These are phyloP conservation scores for Tarenaya hassleriana DNA, from an alignment of 345 rosid species.

Conservation along the genomic window DNA sequence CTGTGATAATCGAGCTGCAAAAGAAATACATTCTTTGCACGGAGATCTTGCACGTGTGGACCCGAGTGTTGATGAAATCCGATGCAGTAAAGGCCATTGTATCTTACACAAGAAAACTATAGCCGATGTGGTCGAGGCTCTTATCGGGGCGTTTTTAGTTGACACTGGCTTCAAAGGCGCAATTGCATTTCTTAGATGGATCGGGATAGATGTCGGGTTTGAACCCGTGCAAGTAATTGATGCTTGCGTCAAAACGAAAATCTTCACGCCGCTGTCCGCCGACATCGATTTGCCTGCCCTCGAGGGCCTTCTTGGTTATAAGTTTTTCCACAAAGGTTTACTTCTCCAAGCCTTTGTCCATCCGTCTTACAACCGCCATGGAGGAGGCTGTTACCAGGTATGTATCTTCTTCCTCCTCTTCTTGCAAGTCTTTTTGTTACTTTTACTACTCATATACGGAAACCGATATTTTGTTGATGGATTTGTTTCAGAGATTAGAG, in stretches of 20 bases:
- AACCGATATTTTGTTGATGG: slow-evolving; percentile 21
- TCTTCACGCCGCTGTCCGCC: slow-evolving; percentile 47
- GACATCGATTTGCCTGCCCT: slow-evolving; percentile 38
- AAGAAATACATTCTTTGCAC: slow-evolving; percentile 36
- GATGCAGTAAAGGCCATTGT: slow-evolving; percentile 78
- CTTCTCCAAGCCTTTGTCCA: slow-evolving; percentile 83
- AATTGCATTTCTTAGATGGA: slow-evolving; percentile 77
- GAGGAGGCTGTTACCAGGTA: slow-evolving; percentile 98
- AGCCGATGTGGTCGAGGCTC: slow-evolving; percentile 91
- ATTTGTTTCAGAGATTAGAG: slow-evolving; percentile 71
- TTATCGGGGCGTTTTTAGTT: slow-evolving; percentile 85
- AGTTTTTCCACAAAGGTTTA: slow-evolving; percentile 65
- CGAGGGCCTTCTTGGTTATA: slow-evolving; percentile 45
- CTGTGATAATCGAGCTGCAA: slow-evolving; percentile 45
- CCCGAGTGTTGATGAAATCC: slow-evolving; percentile 40
- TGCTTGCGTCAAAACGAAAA: slow-evolving; percentile 48
- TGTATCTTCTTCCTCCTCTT: slow-evolving; percentile 29
- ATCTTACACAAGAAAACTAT: slow-evolving; percentile 78
- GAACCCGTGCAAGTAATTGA: slow-evolving; percentile 45
- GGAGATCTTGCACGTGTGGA: slow-evolving; percentile 20
- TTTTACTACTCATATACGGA: slow-evolving; percentile 8
- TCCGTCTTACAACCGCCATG: slow-evolving; percentile 77
- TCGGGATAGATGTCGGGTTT: slow-evolving; percentile 66
- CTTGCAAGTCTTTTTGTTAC: background rate
- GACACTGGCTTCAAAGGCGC: slow-evolving; percentile 91